Conservation (phyloP, 2,329 filamentous ascomycete species). For the Microdochium bolleyi region DNA sequence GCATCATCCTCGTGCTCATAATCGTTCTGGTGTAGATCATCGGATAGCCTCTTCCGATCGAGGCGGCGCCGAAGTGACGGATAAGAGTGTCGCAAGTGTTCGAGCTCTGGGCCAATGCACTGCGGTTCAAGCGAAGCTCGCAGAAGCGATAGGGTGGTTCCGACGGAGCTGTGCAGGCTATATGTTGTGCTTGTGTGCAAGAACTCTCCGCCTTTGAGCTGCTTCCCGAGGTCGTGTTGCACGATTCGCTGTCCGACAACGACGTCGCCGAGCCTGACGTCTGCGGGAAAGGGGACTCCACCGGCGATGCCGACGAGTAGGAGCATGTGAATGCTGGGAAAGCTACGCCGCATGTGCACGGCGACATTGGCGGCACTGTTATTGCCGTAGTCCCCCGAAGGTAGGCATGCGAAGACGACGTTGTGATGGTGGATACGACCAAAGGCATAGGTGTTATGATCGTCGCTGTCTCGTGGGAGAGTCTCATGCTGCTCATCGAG, state of each 20-base stretch:
- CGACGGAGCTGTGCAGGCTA: neutral
- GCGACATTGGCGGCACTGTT: constrained; percentile 9
- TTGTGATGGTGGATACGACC: constrained; percentile 10
- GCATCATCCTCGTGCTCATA: neutral
- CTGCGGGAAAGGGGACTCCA: constrained; percentile 9
- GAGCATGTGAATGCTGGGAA: constrained; percentile 8
- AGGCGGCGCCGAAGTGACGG: neutral
- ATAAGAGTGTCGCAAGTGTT: neutral
- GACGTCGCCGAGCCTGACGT: constrained; percentile 18
- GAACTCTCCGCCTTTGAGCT: neutral
- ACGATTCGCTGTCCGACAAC: constrained; percentile 10
- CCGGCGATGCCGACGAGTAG: constrained; percentile 19
- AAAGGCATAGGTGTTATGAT: constrained; percentile 13
- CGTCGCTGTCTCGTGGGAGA: constrained; percentile 2
- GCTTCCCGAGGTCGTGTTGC: constrained; percentile 8
- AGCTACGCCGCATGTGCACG: constrained; percentile 7
- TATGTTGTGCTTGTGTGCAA: neutral
- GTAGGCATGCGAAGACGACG: constrained; percentile 11
- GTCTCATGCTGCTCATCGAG: constrained; percentile 16
- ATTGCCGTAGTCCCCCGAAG: constrained; percentile 6
- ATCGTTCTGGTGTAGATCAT: neutral
- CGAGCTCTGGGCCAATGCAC: neutral
- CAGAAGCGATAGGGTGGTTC: neutral
- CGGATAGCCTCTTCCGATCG: neutral
- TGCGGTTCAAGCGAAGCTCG: neutral